Evolutionary conservation across 106 monocot genomes (phyloP).

Genomic region (Allium cepa): DNA sequence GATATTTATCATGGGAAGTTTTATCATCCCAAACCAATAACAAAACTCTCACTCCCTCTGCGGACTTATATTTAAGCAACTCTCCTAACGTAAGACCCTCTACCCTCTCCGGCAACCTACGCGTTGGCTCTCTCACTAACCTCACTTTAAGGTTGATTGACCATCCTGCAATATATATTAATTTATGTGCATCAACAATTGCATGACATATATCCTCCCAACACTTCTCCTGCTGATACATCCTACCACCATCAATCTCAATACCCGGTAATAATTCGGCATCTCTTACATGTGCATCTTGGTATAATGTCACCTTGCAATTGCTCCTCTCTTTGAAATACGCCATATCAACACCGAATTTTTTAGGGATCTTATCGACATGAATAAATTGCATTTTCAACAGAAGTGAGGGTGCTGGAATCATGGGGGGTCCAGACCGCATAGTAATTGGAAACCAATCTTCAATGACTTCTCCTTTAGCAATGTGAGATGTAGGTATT

Average conservation of each 20-base stretch:
- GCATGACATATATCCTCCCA: slow-evolving; percentile 92
- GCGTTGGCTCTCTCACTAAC: slow-evolving; percentile 50
- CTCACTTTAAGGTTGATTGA: slow-evolving; percentile 53
- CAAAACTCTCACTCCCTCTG: slow-evolving; percentile 72
- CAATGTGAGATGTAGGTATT: slow-evolving; percentile 10
- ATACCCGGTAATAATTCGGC: slow-evolving; percentile 34
- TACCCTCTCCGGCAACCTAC: slow-evolving; percentile 4
- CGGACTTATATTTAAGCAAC: slow-evolving; percentile 74
- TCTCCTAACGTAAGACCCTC: slow-evolving; percentile 41
- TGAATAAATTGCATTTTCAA: slow-evolving; percentile 19
- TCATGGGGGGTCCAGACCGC: slow-evolving; percentile 6
- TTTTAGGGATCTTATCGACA: slow-evolving; percentile 10
- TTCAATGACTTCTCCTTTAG: slow-evolving; percentile 2
- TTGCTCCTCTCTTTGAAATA: slow-evolving; percentile 30
- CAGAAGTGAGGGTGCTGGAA: slow-evolving; percentile 6
- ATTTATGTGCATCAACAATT: slow-evolving; percentile 61
- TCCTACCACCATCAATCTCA: slow-evolving; percentile 31
- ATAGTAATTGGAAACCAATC: slow-evolving; percentile 12
- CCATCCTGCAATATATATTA: slow-evolving; percentile 78
- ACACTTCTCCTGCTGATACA: slow-evolving; percentile 43
- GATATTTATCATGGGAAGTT: slow-evolving; percentile 56
- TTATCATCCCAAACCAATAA: slow-evolving; percentile 86
- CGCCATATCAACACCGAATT: slow-evolving; percentile 10
- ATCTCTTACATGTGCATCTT: slow-evolving; percentile 63
- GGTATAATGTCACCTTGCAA: slow-evolving; percentile 43